Conservation (phyloP, 352 stramenopile species). For the Pythium guiyangense region DNA sequence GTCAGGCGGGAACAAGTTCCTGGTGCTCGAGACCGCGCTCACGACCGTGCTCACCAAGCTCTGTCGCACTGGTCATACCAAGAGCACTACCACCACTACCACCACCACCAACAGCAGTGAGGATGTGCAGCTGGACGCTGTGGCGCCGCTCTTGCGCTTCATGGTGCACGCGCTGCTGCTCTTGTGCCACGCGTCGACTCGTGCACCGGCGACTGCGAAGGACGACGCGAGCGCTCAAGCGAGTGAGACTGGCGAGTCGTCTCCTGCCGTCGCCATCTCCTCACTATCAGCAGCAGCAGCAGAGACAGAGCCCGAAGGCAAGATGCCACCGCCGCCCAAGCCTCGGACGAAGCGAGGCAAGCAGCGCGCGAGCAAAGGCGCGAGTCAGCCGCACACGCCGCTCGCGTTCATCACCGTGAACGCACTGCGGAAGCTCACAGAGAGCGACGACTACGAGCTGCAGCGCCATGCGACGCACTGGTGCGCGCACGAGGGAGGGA, state of each 20-base stretch:
- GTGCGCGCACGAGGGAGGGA: constrained; percentile 18
- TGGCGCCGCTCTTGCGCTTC: constrained; percentile 14
- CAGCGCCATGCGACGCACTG: neutral
- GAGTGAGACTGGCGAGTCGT: no score
- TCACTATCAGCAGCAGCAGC: neutral
- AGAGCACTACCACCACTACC: neutral
- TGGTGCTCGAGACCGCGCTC: constrained; percentile 42
- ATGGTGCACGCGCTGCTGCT: constrained; percentile 32
- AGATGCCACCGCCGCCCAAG: no score
- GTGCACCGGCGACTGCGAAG: neutral
- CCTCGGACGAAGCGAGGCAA: neutral
- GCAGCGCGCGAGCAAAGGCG: no score
- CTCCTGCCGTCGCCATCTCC: no score
- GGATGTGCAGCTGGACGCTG: constrained; percentile 15
- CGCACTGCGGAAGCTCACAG: no score
- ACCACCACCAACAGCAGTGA: neutral
- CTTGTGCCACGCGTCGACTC: constrained; percentile 19
- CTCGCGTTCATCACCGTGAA: no score
- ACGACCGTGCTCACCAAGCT: constrained; percentile 22
- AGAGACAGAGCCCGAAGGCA: no score
- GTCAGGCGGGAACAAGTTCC: constrained; percentile 34
- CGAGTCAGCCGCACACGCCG: no score
- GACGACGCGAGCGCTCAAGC: neutral
- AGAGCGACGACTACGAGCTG: neutral
- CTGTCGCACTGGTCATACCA: no score